Evolutionary conservation across 176 grass and related monocot species (phyloP), one percentile per base, ranked within the genome.

Genomic region (barley (Hordeum vulgare)): DNA sequence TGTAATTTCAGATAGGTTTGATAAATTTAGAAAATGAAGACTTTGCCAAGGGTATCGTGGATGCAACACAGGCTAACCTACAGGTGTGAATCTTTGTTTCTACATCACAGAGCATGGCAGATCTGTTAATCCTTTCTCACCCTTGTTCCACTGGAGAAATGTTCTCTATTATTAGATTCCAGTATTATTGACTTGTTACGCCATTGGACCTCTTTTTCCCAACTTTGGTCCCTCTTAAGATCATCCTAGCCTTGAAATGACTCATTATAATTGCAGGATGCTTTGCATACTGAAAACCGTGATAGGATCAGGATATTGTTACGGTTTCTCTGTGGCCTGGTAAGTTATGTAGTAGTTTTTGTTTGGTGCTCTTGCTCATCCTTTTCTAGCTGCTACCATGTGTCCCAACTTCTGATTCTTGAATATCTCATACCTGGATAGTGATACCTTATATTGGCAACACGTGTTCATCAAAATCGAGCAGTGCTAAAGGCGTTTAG

Each of bases 11-110:
- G 96, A 80, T 98, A 76, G 96, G 96, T 80, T 77, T 98, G 83
- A 81, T 98, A 92, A 98, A 98, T 84, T 90, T 98, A 84, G 96
- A 98, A 88, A 88, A 94, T 87, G 96, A 98, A 85, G 91, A 95
- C 34, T 95, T 98, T 20, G 81, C 71, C 40, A 98, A 98, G 87
- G 71, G 37, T 85, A 83, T 94, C 28, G 87, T 98, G 45, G 91
- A 95, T 85, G 83, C 83, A 45, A 84, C 93, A 77, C 89, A 89
- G 45, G 82, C 83, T 42, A 86, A 78, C 23, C 66, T 99, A 85
- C 87, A 96, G 91, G 96, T 94, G 57, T 20, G 64, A 35, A 6
- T 63, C 18, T 58, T 73, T 85, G 53, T 78, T 83, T 78, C 17
- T 45, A 17, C 31, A 68, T 26, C 27, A 65, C 29, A 56, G 12